Percentiles rank a stretch among this genome's conserved stretches.
phyloP scores from a whole-genome alignment of 257 asterid genomes.

The Leptodermis oblonga region DNA sequence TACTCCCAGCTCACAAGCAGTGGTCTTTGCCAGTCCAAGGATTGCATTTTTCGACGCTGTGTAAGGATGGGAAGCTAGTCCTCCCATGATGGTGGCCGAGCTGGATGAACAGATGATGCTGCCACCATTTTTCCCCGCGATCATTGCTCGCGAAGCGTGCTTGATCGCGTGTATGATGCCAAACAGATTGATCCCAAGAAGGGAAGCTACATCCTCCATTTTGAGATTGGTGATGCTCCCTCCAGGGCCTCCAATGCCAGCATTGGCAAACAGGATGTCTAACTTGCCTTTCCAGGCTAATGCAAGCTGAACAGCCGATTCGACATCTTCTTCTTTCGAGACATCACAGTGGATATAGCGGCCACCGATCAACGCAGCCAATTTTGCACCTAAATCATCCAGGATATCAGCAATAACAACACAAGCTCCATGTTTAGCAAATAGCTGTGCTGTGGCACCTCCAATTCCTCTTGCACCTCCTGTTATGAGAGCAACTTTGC shows the following conservation, averaged over 20 bases:
- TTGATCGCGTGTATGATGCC: constrained; percentile 78
- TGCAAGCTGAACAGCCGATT: constrained; percentile 43
- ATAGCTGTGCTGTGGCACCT: constrained; percentile 60
- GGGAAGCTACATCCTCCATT: constrained; percentile 37
- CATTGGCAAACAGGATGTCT: constrained; percentile 81
- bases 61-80: constrained; percentile 72
- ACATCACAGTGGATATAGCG: constrained; percentile 63
- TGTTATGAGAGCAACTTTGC: constrained; percentile 73
- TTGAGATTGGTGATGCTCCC: constrained; percentile 68
- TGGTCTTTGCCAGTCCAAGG: constrained; percentile 55
- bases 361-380: constrained; percentile 52
- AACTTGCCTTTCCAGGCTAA: constrained; percentile 60
- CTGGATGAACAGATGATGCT: constrained; percentile 74
- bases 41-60: constrained; percentile 73
- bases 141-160: constrained; percentile 76
- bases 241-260: constrained; percentile 65
- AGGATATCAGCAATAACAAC: constrained; percentile 68
- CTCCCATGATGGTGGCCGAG: constrained; percentile 79
- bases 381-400: constrained; percentile 39
- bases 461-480: constrained; percentile 94
- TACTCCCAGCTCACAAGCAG: constrained; percentile 72
- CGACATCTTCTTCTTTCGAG: constrained; percentile 51
- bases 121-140: constrained; percentile 36
- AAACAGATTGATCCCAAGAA: constrained; percentile 50
- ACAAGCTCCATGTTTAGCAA: constrained; percentile 56